Conservation (phyloP, 2,329 filamentous ascomycete species). For the Exophiala oligosperma region DNA sequence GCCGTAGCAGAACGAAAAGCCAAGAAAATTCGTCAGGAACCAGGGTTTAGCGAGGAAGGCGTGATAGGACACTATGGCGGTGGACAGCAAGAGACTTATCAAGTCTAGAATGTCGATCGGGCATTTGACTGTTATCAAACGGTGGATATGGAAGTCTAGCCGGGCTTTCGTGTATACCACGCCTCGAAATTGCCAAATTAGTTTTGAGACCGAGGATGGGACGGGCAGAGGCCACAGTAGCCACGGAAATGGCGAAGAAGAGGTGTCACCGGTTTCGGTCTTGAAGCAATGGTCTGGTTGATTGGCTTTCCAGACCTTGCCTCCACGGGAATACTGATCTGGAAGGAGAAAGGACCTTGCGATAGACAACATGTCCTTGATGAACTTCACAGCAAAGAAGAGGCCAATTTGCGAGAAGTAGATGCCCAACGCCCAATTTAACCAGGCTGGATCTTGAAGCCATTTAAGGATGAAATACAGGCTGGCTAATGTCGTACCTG, state of each 20-base stretch:
- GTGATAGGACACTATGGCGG: conserved; percentile 64
- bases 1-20: conserved; percentile 82
- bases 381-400: conserved; percentile 71
- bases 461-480: conserved; percentile 90
- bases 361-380: conserved; percentile 70
- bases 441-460: conserved; percentile 74
- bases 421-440: conserved; percentile 79
- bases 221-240: conserved; percentile 50
- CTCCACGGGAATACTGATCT: conserved; percentile 59
- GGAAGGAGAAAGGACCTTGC: conserved; percentile 71
- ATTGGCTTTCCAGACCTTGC: conserved; percentile 50
- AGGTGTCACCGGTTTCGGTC: conserved; percentile 18
- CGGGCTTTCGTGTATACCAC: conserved; percentile 52
- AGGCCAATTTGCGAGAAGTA: conserved; percentile 82
- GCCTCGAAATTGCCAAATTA: conserved; percentile 53
- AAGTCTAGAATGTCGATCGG: conserved; percentile 46
- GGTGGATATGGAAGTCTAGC: conserved; percentile 56
- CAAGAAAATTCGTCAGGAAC: conserved; percentile 81
- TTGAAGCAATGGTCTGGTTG: conserved; percentile 36
- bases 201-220: conserved; percentile 33
- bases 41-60: conserved; percentile 61
- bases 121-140: conserved; percentile 45
- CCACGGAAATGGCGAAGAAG: conserved; percentile 53
- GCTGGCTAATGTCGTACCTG: conserved; percentile 68
- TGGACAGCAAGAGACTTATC: conserved; percentile 58